Base-by-base conservation (phyloP, 2,329 filamentous ascomycete species). In the Nakataea oryzae region DNA sequence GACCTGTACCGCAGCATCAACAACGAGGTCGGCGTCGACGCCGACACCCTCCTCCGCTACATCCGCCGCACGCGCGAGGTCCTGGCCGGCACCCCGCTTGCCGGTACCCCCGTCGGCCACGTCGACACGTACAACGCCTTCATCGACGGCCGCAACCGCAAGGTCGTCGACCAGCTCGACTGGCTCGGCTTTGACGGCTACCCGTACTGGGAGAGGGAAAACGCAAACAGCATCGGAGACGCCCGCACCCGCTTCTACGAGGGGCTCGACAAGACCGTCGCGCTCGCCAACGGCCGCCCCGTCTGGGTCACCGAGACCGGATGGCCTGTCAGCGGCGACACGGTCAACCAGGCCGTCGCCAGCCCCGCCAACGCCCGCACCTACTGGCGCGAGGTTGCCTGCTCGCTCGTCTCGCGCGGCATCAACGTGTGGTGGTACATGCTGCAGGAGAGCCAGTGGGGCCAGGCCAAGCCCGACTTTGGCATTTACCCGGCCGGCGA, bases 71-170 rank as follows among this genome's bases (percentile, higher is more conserved):
- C 84, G 72, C 82, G 83, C 68, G 74, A 77, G 63, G 78, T 81
- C 62, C 83, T 91, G 68, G 70, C 79, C 59, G 70, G 69, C 67
- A 76, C 71, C 24, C 62, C 73, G 27, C 74, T 81, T 24, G 66
- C 76, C 72, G 76, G 75, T 59, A 74, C 79, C 63, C 78, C 82
- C 58, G 75, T 86, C 65, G 85, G 85, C 27, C 86, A 88, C 71
- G 86, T 88, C 66, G 86, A 89, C 72, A 88, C 86, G 60, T 87
- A 84, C 81, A 84, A 84, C 56, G 79, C 77, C 60, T 86, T 83
- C 83, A 77, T 80, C 56, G 81, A 88, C 72, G 64, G 71, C 64
- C 79, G 78, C 69, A 88, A 86, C 76, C 78, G 78, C 66, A 73
- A 75, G 61, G 84, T 89, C 63, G 79, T 87, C 65, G 76, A 81